phyloP scores from a whole-genome alignment of 2,329 filamentous ascomycete genomes.

The Xylaria sp. region DNA sequence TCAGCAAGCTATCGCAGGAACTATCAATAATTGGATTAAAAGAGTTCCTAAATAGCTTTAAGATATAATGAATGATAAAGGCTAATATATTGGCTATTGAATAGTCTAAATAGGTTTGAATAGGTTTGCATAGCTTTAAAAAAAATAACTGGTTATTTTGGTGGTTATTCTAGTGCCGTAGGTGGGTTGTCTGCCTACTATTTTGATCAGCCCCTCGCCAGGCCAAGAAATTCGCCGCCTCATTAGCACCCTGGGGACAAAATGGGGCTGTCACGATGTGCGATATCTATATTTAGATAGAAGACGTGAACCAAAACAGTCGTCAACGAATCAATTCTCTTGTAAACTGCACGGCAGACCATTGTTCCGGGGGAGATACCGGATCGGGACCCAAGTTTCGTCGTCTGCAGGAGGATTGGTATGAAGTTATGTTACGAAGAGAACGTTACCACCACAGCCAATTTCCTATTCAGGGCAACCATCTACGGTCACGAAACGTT shows the following conservation, averaged over 20 bases:
- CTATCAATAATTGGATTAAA: no score
- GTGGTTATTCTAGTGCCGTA: no score
- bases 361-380: background rate
- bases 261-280: background rate
- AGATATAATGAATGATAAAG: no score
- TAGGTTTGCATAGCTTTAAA: no score
- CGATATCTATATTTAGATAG: background rate
- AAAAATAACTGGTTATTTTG: no score
- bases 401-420: background rate
- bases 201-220: no score
- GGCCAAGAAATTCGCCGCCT: no score
- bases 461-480: conserved; percentile 10
- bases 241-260: background rate
- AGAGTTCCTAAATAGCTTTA: no score
- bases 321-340: background rate
- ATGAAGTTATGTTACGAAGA: background rate
- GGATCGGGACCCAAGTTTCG: background rate
- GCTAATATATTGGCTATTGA: no score
- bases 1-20: no score
- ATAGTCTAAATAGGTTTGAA: no score
- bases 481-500: conserved; percentile 13
- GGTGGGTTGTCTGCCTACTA: no score
- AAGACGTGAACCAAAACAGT: background rate
- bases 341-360: background rate
- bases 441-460: background rate